Base-by-base conservation (phyloP, 139 green algal species). In the Haematococcus lacustris region DNA sequence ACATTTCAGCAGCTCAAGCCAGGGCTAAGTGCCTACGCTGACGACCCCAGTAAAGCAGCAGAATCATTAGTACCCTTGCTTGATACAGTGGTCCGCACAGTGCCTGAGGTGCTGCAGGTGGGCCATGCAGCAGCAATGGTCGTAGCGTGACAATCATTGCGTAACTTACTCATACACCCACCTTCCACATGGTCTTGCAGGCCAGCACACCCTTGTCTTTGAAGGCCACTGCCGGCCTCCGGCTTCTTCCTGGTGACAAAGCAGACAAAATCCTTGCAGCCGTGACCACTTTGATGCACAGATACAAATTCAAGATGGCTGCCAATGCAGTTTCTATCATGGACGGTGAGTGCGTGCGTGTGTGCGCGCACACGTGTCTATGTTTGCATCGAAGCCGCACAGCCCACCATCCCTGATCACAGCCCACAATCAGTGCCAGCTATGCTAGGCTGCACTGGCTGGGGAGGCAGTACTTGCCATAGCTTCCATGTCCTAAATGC, bases 1-100 rank as follows among this genome's bases (percentile, higher is more conserved):
- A 91, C 88, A 25, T 97, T 97, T 72, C 87, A 96, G 70, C 88
- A 96, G 79, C 79, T 97, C 1, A 97, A 97, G 83, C 95, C 95
- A 3, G 95, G 95, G 1, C 85, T 99, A 0, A 96, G 87, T 73
- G 79, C 84, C 7, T 97, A 91, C 70, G 73, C 84, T 3, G 86
- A 90, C 34, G 76, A 94, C n/a, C 92, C 93, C 0, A 71, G 77
- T 1, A 70, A 82, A 61, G 94, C 88, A 4, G 95, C 90, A 0
- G 79, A 84, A 3, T 95, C 86, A 2, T 70, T 99, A 41, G 66
- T 87, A 40, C 85, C 87, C 23, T 83, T 99, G 51, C 43, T 99
- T n/a, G 80, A 94, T 3, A 85, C 80, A 41, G 92, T 93, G 0
- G 35, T 96, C 38, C 82, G 86, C n/a, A 89, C 86, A 0, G 89